A percentile compares a stretch with the other conserved stretches of the same genome.
Conservation (phyloP, 1,284 basidiomycete species). For the Malassezia brasiliensis region DNA sequence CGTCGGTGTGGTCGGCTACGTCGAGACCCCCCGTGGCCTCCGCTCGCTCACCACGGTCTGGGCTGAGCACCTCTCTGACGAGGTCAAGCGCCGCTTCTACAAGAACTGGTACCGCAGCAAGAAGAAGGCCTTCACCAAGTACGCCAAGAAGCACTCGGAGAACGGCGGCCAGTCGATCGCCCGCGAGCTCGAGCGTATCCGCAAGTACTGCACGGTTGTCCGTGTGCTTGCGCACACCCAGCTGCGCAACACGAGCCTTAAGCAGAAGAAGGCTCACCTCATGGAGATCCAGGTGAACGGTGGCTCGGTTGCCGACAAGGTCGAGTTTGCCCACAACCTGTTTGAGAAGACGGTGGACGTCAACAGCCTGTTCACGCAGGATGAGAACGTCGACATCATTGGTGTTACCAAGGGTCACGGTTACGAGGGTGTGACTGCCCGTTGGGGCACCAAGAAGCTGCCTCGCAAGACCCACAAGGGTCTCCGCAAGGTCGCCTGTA, state of each 20-base stretch:
- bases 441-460: conserved; percentile 98
- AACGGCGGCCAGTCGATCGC: conserved; percentile 81
- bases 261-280: conserved; percentile 98
- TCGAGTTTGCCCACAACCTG: conserved; percentile 84
- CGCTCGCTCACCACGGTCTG: conserved; percentile 66
- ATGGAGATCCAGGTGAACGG: conserved; percentile 99
- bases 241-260: conserved; percentile 87
- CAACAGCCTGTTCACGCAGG: conserved; percentile 79
- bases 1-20: conserved; percentile 97
- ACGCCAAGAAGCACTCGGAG: conserved; percentile 98
- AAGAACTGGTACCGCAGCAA: conserved; percentile 99
- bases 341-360: conserved; percentile 97
- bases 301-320: conserved; percentile 92
- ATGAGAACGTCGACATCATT: conserved; percentile 93
- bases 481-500: conserved; percentile 93
- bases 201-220: conserved; percentile 99
- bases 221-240: conserved; percentile 96
- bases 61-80: conserved; percentile 62
- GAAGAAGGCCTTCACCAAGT: conserved; percentile 99
- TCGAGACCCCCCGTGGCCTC: conserved; percentile 97
- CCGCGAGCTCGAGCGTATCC: conserved; percentile 97
- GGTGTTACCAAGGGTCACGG: conserved; percentile 99
- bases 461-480: conserved; percentile 99
- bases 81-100: conserved; percentile 98
- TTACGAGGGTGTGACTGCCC: conserved; percentile 97